Conservation (phyloP, 2,329 filamentous ascomycete genomes). For the Tympanopsis confertula region DNA sequence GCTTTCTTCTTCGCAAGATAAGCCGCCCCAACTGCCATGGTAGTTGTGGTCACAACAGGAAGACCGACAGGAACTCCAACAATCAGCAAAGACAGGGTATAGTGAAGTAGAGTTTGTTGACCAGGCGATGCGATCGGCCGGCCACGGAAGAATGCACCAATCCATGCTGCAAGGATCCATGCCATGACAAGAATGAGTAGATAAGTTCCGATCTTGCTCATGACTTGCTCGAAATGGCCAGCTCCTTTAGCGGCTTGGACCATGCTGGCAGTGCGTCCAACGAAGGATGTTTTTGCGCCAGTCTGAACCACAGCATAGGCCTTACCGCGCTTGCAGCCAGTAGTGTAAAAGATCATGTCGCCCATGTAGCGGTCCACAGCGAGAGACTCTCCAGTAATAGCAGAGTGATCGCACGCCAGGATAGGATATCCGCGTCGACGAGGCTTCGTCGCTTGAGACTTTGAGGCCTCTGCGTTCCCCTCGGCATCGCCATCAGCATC, state of each 20-base stretch:
- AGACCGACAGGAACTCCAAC: constrained; percentile 73
- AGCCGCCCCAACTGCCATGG: constrained; percentile 64
- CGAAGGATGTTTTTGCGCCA: constrained; percentile 62
- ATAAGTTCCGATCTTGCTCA: constrained; percentile 68
- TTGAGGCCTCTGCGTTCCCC: constrained; percentile 46
- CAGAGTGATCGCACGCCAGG: constrained; percentile 65
- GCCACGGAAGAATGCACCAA: constrained; percentile 68
- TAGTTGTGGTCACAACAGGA: constrained; percentile 68
- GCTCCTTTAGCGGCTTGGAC: constrained; percentile 66
- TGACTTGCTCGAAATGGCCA: constrained; percentile 73
- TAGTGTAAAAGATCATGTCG: constrained; percentile 67
- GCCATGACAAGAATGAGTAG: constrained; percentile 68
- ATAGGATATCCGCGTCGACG: constrained; percentile 53
- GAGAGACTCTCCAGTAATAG: constrained; percentile 71
- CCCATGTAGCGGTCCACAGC: constrained; percentile 72
- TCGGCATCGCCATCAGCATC: constrained; percentile 27
- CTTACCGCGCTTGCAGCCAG: constrained; percentile 72
- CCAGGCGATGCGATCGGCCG: constrained; percentile 48
- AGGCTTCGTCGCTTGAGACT: constrained; percentile 36
- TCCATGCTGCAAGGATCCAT: constrained; percentile 65
- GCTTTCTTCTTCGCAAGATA: constrained; percentile 69
- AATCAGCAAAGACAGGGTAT: constrained; percentile 61
- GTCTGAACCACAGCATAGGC: constrained; percentile 58
- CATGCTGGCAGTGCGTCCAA: constrained; percentile 63
- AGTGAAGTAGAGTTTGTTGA: constrained; percentile 51